Percentiles rank a stretch among this genome's conserved stretches.
phyloP scores from a whole-genome alignment of 306 rosid genomes.

The Vigna trinervia region DNA sequence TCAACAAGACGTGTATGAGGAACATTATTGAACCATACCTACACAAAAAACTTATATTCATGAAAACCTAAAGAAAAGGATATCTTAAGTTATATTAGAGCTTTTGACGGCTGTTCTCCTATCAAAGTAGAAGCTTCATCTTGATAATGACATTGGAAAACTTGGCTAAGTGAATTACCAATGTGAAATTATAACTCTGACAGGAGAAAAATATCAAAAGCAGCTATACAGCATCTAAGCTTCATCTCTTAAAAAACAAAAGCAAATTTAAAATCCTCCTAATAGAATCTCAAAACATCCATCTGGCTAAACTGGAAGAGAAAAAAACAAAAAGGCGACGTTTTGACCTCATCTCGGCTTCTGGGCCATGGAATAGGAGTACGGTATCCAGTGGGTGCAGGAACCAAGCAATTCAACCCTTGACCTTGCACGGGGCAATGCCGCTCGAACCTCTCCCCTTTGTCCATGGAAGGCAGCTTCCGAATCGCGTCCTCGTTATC shows the following conservation, averaged over 20 bases:
- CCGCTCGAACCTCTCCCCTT: conserved; percentile 82
- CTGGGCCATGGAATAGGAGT: conserved; percentile 88
- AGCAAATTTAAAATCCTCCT: not conserved
- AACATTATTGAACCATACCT: conserved; percentile 93
- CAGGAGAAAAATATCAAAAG: not conserved
- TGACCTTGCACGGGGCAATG: conserved; percentile 69
- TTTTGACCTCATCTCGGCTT: conserved; percentile 87
- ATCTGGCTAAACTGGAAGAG: conserved; percentile 14
- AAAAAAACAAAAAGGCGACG: not conserved
- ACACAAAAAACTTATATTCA: not conserved
- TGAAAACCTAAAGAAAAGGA: not conserved
- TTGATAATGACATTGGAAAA: not conserved
- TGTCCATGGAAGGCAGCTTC: conserved; percentile 66
- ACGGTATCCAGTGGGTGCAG: conserved; percentile 78
- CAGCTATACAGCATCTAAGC: not conserved
- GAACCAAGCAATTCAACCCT: conserved; percentile 86
- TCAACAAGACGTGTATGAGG: conserved; percentile 95
- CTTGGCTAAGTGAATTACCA: not conserved
- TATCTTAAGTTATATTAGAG: not conserved
- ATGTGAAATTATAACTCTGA: not conserved
- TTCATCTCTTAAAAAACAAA: not conserved
- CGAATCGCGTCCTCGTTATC: conserved; percentile 73
- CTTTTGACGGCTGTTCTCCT: not conserved
- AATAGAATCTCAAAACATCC: not conserved
- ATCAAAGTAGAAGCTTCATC: not conserved